Evolutionary conservation across 495 filamentous ascomycete genomes (phyloP).

Genomic region (Astrocystis sublimbata): DNA sequence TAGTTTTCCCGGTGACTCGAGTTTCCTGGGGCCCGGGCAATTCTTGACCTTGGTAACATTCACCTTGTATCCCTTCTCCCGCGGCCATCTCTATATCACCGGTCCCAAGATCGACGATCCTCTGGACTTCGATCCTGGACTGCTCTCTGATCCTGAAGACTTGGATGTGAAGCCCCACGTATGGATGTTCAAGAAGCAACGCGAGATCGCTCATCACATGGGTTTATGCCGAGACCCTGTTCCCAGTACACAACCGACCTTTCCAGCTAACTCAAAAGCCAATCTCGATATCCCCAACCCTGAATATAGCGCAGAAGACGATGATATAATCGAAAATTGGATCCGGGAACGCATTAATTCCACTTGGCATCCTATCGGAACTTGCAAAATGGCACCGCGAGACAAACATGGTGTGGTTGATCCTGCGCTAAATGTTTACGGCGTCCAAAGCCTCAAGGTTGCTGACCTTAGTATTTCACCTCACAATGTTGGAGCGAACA

Average conservation of each 20-base stretch:
- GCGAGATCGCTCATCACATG: constrained; percentile 50
- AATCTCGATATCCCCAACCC: constrained; percentile 32
- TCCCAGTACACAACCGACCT: constrained; percentile 44
- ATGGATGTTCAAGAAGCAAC: constrained; percentile 44
- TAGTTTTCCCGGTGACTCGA: constrained; percentile 33
- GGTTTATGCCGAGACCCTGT: constrained; percentile 47
- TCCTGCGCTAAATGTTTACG: constrained; percentile 45
- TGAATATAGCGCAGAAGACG: constrained; percentile 45
- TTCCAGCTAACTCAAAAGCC: constrained; percentile 32
- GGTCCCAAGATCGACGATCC: constrained; percentile 24
- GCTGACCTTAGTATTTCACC: constrained; percentile 50
- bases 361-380: constrained; percentile 53
- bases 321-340: constrained; percentile 43
- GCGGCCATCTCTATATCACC: constrained; percentile 47
- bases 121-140: constrained; percentile 34
- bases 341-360: constrained; percentile 42
- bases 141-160: constrained; percentile 37
- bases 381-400: constrained; percentile 41
- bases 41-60: constrained; percentile 37
- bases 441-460: constrained; percentile 48
- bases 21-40: constrained; percentile 30
- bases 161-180: constrained; percentile 36
- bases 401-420: constrained; percentile 49
- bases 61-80: constrained; percentile 45
- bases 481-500: constrained; percentile 55